phyloP scores from a whole-genome alignment of 805 yeast genomes.

The Yamadazyma sp. region DNA sequence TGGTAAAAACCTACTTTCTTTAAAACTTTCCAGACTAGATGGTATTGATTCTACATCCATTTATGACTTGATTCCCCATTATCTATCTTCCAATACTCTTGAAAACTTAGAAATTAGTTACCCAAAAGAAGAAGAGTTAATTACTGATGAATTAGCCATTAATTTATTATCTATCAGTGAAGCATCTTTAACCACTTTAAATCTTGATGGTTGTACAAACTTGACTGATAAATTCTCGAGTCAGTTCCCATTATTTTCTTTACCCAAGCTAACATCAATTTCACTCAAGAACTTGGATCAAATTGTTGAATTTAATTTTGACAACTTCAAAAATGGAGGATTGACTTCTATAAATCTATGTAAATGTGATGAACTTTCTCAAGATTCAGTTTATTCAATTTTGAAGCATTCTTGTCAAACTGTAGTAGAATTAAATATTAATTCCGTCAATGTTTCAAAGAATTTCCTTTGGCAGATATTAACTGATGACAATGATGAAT shows the following conservation, averaged over 20 bases:
- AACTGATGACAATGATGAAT: constrained; percentile 28
- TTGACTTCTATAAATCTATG: constrained; percentile 57
- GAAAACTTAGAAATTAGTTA: constrained; percentile 62
- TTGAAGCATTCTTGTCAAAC: constrained; percentile 63
- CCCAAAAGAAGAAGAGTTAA: constrained; percentile 62
- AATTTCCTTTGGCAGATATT: constrained; percentile 46
- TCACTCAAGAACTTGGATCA: constrained; percentile 60
- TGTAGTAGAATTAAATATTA: constrained; percentile 65
- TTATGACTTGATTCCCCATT: constrained; percentile 65
- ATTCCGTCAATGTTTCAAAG: constrained; percentile 64
- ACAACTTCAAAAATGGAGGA: constrained; percentile 56
- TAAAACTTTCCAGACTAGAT: constrained; percentile 69
- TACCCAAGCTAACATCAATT: constrained; percentile 53
- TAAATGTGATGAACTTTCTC: constrained; percentile 65
- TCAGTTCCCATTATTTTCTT: constrained; percentile 54
- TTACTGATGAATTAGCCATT: constrained; percentile 65
- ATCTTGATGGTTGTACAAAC: constrained; percentile 69
- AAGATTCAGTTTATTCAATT: constrained; percentile 57
- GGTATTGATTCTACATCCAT: constrained; percentile 58
- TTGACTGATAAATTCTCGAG: constrained; percentile 64
- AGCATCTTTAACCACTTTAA: constrained; percentile 51
- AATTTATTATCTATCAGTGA: constrained; percentile 63
- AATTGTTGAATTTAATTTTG: constrained; percentile 62
- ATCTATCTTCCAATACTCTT: constrained; percentile 44
- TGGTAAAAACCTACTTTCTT: constrained; percentile 46